Evolutionary conservation across 352 stramenopile species (phyloP).

Genomic region (Globisporangium solare): DNA sequence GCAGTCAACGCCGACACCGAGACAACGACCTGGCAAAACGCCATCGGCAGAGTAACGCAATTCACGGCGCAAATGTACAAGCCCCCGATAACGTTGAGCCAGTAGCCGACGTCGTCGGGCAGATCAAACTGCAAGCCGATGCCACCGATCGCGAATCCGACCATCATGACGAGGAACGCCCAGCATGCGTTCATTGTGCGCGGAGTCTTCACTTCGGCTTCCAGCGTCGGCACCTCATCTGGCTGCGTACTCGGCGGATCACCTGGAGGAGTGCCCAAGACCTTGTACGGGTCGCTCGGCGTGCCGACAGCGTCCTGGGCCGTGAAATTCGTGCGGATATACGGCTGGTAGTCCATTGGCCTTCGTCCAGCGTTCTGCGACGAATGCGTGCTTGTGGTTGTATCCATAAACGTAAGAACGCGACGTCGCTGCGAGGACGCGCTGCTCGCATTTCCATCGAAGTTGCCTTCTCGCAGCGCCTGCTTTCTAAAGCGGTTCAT

Average conservation of each 20-base stretch:
- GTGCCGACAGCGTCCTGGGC: constrained; percentile 20
- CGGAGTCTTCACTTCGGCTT: constrained; percentile 17
- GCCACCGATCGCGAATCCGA: constrained; percentile 35
- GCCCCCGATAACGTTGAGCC: constrained; percentile 43
- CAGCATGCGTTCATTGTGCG: constrained; percentile 39
- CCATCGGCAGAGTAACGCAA: constrained; percentile 53
- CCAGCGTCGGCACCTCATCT: constrained; percentile 16
- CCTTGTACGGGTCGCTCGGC: constrained; percentile 39
- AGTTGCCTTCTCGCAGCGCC: not conserved
- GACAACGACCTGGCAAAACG: constrained; percentile 59
- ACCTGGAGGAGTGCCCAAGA: constrained; percentile 45
- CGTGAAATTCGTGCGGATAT: constrained; percentile 48
- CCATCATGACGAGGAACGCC: constrained; percentile 31
- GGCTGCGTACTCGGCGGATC: constrained; percentile 32
- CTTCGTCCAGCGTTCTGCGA: constrained; percentile 14
- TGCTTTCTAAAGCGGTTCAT: not conserved
- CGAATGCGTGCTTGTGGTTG: constrained; percentile 5
- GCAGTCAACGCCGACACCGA: constrained; percentile 42
- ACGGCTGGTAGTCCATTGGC: constrained; percentile 23
- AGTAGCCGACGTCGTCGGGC: constrained; percentile 33
- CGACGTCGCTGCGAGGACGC: constrained; percentile 11
- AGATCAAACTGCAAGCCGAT: constrained; percentile 26
- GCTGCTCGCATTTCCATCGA: constrained; percentile 1
- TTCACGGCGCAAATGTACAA: constrained; percentile 60
- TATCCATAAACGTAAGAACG: constrained; percentile 7